These are phyloP conservation scores for Xylogone sp. DNA, from an alignment of 2,329 filamentous ascomycete species.

Conservation along the genomic window DNA sequence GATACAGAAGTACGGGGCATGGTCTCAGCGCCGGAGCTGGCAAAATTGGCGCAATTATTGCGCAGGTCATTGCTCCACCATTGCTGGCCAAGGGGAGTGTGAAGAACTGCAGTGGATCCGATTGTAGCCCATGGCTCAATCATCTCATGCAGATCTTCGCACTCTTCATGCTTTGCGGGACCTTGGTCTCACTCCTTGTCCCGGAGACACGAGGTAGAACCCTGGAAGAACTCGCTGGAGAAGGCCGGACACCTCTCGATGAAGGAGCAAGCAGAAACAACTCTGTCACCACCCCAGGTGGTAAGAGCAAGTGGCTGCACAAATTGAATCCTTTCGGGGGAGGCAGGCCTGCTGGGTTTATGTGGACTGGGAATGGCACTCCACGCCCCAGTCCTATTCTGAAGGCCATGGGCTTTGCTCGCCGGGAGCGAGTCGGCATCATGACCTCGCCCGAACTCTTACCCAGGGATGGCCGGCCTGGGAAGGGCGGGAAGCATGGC, in stretches of 20 bases:
- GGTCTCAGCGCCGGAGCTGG: constrained; percentile 64
- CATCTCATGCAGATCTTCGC: constrained; percentile 76
- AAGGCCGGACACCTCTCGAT: constrained; percentile 28
- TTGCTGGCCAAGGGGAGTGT: constrained; percentile 54
- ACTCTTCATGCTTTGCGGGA: constrained; percentile 74
- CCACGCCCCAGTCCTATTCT: constrained; percentile 12
- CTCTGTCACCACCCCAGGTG: not conserved
- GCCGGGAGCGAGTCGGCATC: constrained; percentile 17
- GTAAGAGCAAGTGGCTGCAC: constrained; percentile 1
- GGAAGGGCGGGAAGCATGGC: constrained; percentile 3
- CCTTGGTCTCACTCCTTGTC: constrained; percentile 65
- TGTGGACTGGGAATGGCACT: not conserved
- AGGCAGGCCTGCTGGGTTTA: constrained; percentile 20
- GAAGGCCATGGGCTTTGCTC: constrained; percentile 9
- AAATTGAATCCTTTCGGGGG: constrained; percentile 16
- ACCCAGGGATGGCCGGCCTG: constrained; percentile 5
- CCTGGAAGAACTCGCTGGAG: constrained; percentile 66
- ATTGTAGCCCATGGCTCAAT: constrained; percentile 59
- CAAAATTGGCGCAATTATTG: constrained; percentile 65
- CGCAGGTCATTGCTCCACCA: constrained; percentile 62
- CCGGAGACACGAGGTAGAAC: constrained; percentile 74
- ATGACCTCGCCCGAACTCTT: constrained; percentile 20
- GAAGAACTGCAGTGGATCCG: constrained; percentile 42
- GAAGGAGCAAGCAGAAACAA: constrained; percentile 10
- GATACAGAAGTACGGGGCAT: constrained; percentile 59